Evolutionary conservation across 2,329 filamentous ascomycete species (phyloP).

Genomic region (Exophiala oligosperma): DNA sequence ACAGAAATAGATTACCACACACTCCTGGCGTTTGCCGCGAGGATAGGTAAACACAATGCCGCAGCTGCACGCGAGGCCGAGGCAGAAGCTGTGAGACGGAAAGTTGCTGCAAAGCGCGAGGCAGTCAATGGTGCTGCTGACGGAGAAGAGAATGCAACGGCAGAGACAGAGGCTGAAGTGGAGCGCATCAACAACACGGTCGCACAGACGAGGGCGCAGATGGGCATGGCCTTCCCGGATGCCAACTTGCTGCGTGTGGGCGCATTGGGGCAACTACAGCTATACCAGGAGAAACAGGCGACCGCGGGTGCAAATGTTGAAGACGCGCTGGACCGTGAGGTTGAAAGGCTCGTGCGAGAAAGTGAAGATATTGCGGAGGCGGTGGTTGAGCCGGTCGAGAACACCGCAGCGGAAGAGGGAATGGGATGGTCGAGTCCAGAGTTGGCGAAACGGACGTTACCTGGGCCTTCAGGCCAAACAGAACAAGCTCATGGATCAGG

Average conservation of each 20-base stretch:
- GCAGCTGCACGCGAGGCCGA: constrained; percentile 45
- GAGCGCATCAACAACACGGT: constrained; percentile 36
- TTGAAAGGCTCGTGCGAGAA: constrained; percentile 50
- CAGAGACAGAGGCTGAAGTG: constrained; percentile 17
- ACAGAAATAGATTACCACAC: constrained; percentile 44
- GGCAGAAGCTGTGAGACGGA: constrained; percentile 28
- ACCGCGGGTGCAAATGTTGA: constrained; percentile 51
- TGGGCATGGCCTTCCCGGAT: constrained; percentile 47
- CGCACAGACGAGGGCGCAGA: constrained; percentile 38
- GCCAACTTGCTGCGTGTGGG: constrained; percentile 47
- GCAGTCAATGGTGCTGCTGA: constrained; percentile 3
- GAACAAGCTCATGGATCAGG: background rate
- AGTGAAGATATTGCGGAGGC: constrained; percentile 49
- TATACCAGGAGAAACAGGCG: constrained; percentile 49
- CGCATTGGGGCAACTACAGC: constrained; percentile 46
- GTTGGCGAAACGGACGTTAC: constrained; percentile 13
- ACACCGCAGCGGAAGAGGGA: constrained; percentile 38
- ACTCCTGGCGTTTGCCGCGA: constrained; percentile 45
- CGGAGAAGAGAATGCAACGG: constrained; percentile 7
- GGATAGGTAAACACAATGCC: constrained; percentile 49
- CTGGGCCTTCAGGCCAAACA: background rate
- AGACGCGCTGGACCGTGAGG: constrained; percentile 43
- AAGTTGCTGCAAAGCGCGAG: constrained; percentile 25
- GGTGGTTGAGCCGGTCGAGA: constrained; percentile 43
- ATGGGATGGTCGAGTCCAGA: constrained; percentile 37